A percentile compares a stretch with the other conserved stretches of the same genome.
Conservation (phyloP, 108 stramenopile genomes). For the Nitzschia sp. region DNA sequence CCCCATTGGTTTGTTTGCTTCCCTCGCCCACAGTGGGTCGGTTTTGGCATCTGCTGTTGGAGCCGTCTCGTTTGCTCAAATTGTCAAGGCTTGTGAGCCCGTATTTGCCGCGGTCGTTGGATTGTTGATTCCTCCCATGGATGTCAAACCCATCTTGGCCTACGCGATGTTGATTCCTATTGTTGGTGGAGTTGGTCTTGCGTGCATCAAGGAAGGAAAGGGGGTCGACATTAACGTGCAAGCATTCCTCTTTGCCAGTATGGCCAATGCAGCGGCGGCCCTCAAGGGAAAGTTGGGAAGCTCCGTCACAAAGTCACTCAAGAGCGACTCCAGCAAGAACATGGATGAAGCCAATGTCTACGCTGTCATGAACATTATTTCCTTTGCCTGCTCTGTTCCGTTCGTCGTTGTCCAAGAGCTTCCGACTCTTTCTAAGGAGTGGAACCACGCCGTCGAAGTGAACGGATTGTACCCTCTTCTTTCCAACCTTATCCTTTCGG, state of each 20-base stretch:
- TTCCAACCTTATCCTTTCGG: slow-evolving; percentile 75
- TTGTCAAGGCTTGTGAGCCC: slow-evolving; percentile 97
- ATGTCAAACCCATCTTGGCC: slow-evolving; percentile 83
- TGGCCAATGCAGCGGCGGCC: slow-evolving; percentile 89
- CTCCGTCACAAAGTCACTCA: slow-evolving; percentile 83
- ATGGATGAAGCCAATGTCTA: slow-evolving; percentile 96
- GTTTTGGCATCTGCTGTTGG: slow-evolving; percentile 92
- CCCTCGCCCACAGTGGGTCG: slow-evolving; percentile 75
- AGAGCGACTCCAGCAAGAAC: slow-evolving; percentile 88
- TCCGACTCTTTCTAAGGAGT: slow-evolving; percentile 60
- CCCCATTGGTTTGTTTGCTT: slow-evolving; percentile 83
- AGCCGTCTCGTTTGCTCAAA: slow-evolving; percentile 95
- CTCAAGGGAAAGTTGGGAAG: slow-evolving; percentile 90
- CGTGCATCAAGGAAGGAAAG: slow-evolving; percentile 90
- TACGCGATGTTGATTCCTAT: slow-evolving; percentile 92
- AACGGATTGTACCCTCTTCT: slow-evolving; percentile 59
- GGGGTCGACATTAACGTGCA: slow-evolving; percentile 88
- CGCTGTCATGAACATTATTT: slow-evolving; percentile 93
- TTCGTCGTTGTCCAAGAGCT: slow-evolving; percentile 83
- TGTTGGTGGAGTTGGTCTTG: slow-evolving; percentile 92
- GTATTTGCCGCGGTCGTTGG: slow-evolving; percentile 93
- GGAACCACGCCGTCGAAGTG: slow-evolving; percentile 63
- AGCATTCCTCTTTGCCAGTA: slow-evolving; percentile 90
- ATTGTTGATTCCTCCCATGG: slow-evolving; percentile 77
- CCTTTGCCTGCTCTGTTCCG: slow-evolving; percentile 86